Base-by-base conservation (phyloP, 352 stramenopile genomes). In the Plasmopara viticola region DNA sequence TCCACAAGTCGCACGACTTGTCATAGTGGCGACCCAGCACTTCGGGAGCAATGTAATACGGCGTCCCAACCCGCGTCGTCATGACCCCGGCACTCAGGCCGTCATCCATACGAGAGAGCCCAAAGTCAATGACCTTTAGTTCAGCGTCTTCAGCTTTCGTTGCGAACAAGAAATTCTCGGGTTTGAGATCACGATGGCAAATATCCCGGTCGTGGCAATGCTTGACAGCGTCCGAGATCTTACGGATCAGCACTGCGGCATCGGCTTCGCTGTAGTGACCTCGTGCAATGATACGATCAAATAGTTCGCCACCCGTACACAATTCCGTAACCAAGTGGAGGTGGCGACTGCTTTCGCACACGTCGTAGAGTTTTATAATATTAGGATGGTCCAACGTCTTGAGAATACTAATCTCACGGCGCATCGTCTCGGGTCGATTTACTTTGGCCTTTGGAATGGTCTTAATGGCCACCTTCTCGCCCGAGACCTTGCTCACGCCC, bases 121-220 rank as follows among this genome's bases (percentile, higher is more conserved):
- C 95, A 77, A 99, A 99, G 74, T 99, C 96, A 64, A 99, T 99
- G 62, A 99, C 95, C 72, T 99, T 99, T 34, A 99, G 77, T 62
- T 95, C 81, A 3, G 87, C 76, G 51, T 97, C 79, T 44, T 96
- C 87, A 12, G 87, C 87, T 28, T 83, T 64, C 13, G 89, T 94
- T 44, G 87, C 87, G 47, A 98, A 98, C 29, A 98, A 53, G 52
- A 98, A 97, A 65, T 98, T 98, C 62, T 98, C 94, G 0, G 97
- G 82, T 76, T 99, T 99, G 38, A 99, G 78, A 68, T 99, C 95
- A 28, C 95, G 83, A 66, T 99, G 96, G 67, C 95, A 97, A 70
- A 99, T 98, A 41, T 96, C 87, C 54, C 97, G 95, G 51, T 90
- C 87, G 74, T 99, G 97, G 68, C 97, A 97, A 71, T 99, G 98